These are phyloP conservation scores for Phlebopus sp. DNA, from an alignment of 1,284 basidiomycete species.

Conservation along the genomic window DNA sequence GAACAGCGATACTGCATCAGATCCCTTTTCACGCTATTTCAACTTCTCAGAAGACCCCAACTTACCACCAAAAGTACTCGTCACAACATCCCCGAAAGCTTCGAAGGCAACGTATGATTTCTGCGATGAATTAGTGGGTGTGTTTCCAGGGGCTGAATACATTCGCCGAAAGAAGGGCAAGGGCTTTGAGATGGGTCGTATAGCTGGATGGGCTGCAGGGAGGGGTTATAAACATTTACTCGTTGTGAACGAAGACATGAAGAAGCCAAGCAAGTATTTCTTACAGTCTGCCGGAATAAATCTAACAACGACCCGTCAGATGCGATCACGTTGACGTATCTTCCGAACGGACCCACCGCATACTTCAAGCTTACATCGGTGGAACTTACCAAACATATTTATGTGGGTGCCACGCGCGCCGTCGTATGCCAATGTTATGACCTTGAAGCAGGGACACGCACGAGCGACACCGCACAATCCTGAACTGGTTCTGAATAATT, in stretches of 20 bases:
- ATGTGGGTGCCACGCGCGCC: slow-evolving; percentile 46
- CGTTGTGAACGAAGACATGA: slow-evolving; percentile 94
- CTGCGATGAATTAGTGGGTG: slow-evolving; percentile 85
- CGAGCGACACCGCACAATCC: slow-evolving; percentile 91
- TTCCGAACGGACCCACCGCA: slow-evolving; percentile 92
- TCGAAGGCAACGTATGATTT: slow-evolving; percentile 84
- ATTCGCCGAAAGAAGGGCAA: slow-evolving; percentile 88
- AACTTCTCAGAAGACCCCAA: slow-evolving; percentile 60
- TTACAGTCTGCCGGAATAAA: slow-evolving; percentile 3
- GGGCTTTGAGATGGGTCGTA: slow-evolving; percentile 90
- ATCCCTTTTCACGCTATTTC: slow-evolving; percentile 74
- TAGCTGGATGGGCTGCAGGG: slow-evolving; percentile 91
- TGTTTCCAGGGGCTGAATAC: slow-evolving; percentile 96
- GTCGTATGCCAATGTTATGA: slow-evolving; percentile 10
- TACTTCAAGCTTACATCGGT: slow-evolving; percentile 96
- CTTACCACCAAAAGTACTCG: slow-evolving; percentile 79
- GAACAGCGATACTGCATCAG: slow-evolving; percentile 64
- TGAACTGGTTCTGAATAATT: slow-evolving; percentile 94
- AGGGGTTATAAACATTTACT: slow-evolving; percentile 86
- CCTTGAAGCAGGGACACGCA: slow-evolving; percentile 76
- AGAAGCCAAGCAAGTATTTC: slow-evolving; percentile 76
- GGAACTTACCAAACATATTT: slow-evolving; percentile 82
- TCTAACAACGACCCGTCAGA: slow-evolving; percentile 41
- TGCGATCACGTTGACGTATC: slow-evolving; percentile 87
- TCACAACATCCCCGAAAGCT: slow-evolving; percentile 89